phyloP scores from a whole-genome alignment of 306 rosid genomes.

The Carpinus fangiana region DNA sequence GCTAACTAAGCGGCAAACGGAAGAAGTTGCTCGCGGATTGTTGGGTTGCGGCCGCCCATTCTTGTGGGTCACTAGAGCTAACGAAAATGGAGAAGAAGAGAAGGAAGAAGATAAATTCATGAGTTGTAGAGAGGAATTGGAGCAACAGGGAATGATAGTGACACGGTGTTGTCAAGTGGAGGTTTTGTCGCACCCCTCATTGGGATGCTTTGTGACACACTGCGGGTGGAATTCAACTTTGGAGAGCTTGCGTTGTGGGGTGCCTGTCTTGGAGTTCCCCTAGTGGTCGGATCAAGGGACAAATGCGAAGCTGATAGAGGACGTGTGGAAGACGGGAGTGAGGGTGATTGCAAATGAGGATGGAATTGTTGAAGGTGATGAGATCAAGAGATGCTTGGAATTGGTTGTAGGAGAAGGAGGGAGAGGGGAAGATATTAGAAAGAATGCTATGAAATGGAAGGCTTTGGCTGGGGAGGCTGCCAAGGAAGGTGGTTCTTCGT shows the following conservation, averaged over 20 bases:
- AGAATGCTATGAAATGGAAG: conserved; percentile 45
- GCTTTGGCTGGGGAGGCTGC: conserved; percentile 39
- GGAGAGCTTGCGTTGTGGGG: conserved; percentile 50
- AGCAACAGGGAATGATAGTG: conserved; percentile 44
- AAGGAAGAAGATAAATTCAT: neutral
- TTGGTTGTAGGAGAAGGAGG: conserved; percentile 45
- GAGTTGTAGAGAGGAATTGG: conserved; percentile 32
- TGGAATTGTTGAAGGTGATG: conserved; percentile 32
- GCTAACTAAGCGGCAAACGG: conserved; percentile 42
- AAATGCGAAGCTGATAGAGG: conserved; percentile 52
- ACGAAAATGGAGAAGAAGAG: neutral
- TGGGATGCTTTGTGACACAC: conserved; percentile 58
- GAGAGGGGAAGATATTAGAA: conserved; percentile 36
- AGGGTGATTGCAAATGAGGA: conserved; percentile 37
- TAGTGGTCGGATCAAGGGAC: conserved; percentile 58
- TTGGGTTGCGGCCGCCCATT: conserved; percentile 41
- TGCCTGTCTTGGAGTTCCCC: conserved; percentile 54
- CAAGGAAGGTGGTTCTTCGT: conserved; percentile 48
- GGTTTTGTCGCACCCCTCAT: conserved; percentile 47
- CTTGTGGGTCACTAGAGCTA: conserved; percentile 56
- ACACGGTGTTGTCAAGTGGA: conserved; percentile 63
- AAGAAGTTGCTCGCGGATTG: conserved; percentile 55
- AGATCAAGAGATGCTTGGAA: conserved; percentile 54
- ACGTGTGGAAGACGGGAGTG: conserved; percentile 52
- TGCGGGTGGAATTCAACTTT: conserved; percentile 62